These are phyloP conservation scores for Aureobasidium sp. DNA, from an alignment of 2,329 filamentous ascomycete species.

Conservation along the genomic window DNA sequence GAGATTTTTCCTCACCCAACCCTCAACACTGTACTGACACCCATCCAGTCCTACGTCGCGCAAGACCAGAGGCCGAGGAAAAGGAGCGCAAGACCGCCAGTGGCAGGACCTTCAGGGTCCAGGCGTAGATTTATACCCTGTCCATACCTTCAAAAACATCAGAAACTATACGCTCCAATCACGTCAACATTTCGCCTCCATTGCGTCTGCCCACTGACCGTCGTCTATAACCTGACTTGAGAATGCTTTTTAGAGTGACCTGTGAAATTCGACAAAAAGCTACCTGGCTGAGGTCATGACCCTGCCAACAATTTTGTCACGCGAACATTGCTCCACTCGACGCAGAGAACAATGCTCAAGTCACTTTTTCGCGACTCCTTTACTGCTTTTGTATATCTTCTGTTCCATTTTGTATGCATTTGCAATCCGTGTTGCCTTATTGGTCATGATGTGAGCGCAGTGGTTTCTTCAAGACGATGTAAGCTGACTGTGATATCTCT, in stretches of 20 bases:
- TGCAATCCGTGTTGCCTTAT: too few species aligned
- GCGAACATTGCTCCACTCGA: background rate
- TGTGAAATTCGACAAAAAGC: background rate
- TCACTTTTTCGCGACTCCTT: too few species aligned
- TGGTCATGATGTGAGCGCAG: too few species aligned
- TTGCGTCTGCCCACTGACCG: too few species aligned
- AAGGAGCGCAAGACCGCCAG: slow-evolving; percentile 98
- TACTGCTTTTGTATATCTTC: too few species aligned
- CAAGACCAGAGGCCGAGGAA: slow-evolving; percentile 90
- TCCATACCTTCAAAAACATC: background rate
- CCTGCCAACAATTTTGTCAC: background rate
- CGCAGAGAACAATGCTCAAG: background rate
- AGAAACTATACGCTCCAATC: background rate
- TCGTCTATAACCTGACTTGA: too few species aligned
- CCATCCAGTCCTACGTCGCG: slow-evolving; percentile 77
- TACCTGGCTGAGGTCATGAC: background rate
- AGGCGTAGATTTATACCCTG: slow-evolving; percentile 30
- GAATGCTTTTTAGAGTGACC: too few species aligned
- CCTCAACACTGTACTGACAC: background rate
- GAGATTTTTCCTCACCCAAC: slow-evolving; percentile 28
- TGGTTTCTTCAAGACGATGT: too few species aligned
- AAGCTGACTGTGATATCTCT: too few species aligned
- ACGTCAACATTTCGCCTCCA: too few species aligned
- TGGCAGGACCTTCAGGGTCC: slow-evolving; percentile 78
- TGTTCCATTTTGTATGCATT: too few species aligned